Conservation (phyloP, 2,329 filamentous ascomycete genomes). For the Tolypocladium capitatum region DNA sequence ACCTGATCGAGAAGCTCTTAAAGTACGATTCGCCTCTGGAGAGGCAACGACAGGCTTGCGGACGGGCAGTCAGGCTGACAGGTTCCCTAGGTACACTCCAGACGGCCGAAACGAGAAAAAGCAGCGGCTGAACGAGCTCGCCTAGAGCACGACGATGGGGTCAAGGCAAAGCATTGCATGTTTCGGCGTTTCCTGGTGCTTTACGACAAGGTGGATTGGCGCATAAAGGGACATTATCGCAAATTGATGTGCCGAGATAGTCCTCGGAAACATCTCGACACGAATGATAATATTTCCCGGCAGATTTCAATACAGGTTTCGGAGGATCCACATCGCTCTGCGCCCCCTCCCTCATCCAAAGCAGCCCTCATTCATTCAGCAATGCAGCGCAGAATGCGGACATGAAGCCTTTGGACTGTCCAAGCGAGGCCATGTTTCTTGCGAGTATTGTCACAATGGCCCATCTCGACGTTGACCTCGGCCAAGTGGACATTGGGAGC, state of each 20-base stretch:
- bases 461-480: background rate
- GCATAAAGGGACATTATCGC: slow-evolving; percentile 10
- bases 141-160: slow-evolving; percentile 9
- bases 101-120: slow-evolving; percentile 52
- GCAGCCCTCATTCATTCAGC: background rate
- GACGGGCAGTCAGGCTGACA: background rate
- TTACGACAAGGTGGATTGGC: slow-evolving; percentile 12
- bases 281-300: background rate
- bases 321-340: background rate
- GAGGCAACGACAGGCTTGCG: background rate
- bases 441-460: background rate
- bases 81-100: slow-evolving; percentile 40
- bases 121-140: slow-evolving; percentile 24
- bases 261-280: background rate
- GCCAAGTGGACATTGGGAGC: background rate
- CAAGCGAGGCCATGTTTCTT: background rate
- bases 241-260: background rate
- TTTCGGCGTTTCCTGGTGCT: slow-evolving; percentile 18
- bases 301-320: background rate
- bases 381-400: background rate
- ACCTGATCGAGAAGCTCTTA: slow-evolving; percentile 95
- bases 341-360: background rate
- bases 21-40: slow-evolving; percentile 45
- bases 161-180: slow-evolving; percentile 12
- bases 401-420: background rate